Conservation (phyloP, 2,329 filamentous ascomycete genomes). For the Fusarium sp. region DNA sequence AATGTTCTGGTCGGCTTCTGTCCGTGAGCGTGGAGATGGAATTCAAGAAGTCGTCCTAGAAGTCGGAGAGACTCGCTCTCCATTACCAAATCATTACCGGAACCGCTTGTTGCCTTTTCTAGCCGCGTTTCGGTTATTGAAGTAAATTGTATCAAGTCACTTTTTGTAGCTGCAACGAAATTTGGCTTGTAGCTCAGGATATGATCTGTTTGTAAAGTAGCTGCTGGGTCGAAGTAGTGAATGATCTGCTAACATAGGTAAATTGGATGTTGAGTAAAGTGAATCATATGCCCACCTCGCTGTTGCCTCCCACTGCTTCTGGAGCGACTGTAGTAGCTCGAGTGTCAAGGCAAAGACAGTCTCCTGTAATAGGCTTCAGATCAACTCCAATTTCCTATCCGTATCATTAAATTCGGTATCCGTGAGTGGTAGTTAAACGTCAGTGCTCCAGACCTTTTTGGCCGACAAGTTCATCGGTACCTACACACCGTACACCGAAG, state of each 20-base stretch:
- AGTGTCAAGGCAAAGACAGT: neutral
- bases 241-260: neutral
- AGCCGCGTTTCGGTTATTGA: constrained; percentile 35
- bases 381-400: neutral
- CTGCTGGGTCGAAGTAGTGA: constrained; percentile 12
- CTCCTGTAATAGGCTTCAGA: neutral
- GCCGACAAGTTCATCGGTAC: constrained; percentile 1
- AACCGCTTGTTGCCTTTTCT: constrained; percentile 44
- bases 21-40: constrained; percentile 19
- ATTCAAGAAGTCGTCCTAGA: neutral
- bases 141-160: constrained; percentile 17
- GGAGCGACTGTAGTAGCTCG: neutral
- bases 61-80: constrained; percentile 18
- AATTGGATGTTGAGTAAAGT: neutral
- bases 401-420: constrained; percentile 13
- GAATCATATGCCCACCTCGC: neutral
- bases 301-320: neutral
- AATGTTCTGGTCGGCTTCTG: constrained; percentile 31
- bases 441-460: constrained; percentile 10
- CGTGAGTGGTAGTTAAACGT: constrained; percentile 11
- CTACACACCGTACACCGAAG: constrained; percentile 2
- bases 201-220: constrained; percentile 15
- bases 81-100: constrained; percentile 38
- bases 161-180: constrained; percentile 34
- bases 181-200: constrained; percentile 22